Evolutionary conservation across 495 filamentous ascomycete species (phyloP).

Genomic region (Oidiodendron maius): DNA sequence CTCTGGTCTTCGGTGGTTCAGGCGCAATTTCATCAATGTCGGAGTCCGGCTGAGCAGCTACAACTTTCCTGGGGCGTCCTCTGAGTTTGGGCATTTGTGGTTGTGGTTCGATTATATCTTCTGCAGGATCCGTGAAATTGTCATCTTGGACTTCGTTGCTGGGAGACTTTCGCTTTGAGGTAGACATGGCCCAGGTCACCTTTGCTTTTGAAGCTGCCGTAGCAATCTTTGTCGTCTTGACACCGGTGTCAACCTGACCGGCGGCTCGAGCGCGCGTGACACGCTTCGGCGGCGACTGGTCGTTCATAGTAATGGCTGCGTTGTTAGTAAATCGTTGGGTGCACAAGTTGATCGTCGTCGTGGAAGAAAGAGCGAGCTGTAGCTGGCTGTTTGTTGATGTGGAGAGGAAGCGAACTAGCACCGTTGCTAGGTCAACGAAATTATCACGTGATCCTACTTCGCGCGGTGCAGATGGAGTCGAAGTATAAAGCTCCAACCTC

Average conservation of each 20-base stretch:
- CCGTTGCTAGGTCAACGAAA: constrained; percentile 7
- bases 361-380: too few relatives aligned
- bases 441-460: too few relatives aligned
- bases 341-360: too few relatives aligned
- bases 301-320: constrained; percentile 31
- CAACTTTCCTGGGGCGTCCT: constrained; percentile 39
- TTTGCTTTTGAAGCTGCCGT: constrained; percentile 34
- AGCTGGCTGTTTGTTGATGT: background rate
- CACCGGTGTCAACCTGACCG: constrained; percentile 28
- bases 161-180: constrained; percentile 41
- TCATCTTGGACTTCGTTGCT: constrained; percentile 33
- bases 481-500: too few relatives aligned
- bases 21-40: constrained; percentile 19
- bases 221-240: constrained; percentile 26
- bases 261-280: constrained; percentile 53
- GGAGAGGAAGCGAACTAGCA: background rate
- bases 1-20: constrained; percentile 26
- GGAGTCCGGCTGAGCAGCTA: constrained; percentile 15
- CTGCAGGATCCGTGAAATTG: constrained; percentile 28
- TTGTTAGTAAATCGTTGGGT: background rate
- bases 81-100: constrained; percentile 22
- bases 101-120: constrained; percentile 35
- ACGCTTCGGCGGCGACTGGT: constrained; percentile 50
- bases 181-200: constrained; percentile 24
- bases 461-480: too few relatives aligned